Base-by-base conservation (phyloP, 1,139 yeast genomes). In the Citeromyces hawaiiensis region DNA sequence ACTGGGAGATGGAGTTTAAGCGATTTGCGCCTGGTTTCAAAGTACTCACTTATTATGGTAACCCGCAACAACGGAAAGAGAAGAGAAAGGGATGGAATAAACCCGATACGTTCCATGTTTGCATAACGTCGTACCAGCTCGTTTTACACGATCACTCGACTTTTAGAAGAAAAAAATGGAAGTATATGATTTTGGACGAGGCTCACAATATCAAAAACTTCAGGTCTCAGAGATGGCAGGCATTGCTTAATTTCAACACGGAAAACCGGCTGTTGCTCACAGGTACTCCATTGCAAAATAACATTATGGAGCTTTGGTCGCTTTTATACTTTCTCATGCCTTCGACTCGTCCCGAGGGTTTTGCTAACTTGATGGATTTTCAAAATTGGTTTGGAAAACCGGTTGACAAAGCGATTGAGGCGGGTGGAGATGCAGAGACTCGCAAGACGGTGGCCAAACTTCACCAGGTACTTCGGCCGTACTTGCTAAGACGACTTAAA, bases 1-100 rank as follows among this genome's bases (percentile, higher is more conserved):
- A 93, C 56, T 93, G 99, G 99, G 99, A 93, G 57, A 88, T 91
- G 96, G 99, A 93, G 56, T 88, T 93, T 62, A 93, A 91, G 54
- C 77, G 95, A 49, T 93, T 93, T 66, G 97, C 97, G 1, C 99
- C 99, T 0, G 99, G 98, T 0, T 83, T 93, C 58, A 91, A 93
- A 56, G 94, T 93, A 2, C 57, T 93, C 56, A 91, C 98, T 0
- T 93, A 93, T 56, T 93, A 91, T 54, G 99, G 99, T 0, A 80
- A 93, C n/a, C 98, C 97, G 0, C 95, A 85, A 52, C 97, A 93
- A 56, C 78, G 99, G 53, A 91, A 91, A 38, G 93, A 83, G 49
- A 93, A 93, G 53, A 76, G 99, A 50, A 82, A 82, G 47, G 99
- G 99, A 1, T 93, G 99, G 99, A 88, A 88, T 52, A 87, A 85